Base-by-base conservation (phyloP, 2,329 filamentous ascomycete genomes). In the Ustulina deusta region DNA sequence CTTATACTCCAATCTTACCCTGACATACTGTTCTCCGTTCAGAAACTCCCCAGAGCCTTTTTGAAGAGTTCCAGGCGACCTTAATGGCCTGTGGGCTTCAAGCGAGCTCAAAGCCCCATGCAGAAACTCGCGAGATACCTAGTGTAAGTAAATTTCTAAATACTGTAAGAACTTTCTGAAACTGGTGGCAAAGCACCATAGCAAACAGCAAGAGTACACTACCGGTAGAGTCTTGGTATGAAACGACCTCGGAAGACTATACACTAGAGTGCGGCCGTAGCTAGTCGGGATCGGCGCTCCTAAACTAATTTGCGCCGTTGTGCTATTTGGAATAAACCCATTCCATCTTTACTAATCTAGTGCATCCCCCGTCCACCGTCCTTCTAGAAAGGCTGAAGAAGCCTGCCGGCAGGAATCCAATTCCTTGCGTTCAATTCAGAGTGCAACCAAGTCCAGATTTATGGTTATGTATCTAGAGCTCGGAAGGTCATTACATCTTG, bases 381-480 rank as follows among this genome's bases (percentile, higher is more conserved):
- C 34, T 64, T 68, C 61, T 65, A 46, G 65, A 68, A 65, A 55
- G 56, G 51, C 42, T 46, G 27, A 38, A 64, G 65, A 67, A 67
- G 61, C 42, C 38, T 51, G 34, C 32, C 32, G 34, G 38, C 10
- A 38, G 32, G 61, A 34, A 32, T 38, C 13, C 25, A 15, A 29
- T 40, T 27, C 36, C 36, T n/a, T 22, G 59, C 36, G 36, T 44
- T 25, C 10, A 20, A 40, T 51, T 29, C 25, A 27, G 17, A 20
- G 34, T 6, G 7, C n/a, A 29, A 25, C 17, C 17, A 20, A 9
- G n/a, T 44, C n/a, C 17, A 44, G 17, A 44, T 9, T 20, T 20
- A 44, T 20, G n/a, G 17, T 20, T 20, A 44, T 20, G n/a, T 9
- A 44, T 44, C 36, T 38, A 38, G n/a, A n/a, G n/a, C n/a, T n/a